Evolutionary conservation across 371 early-diverging fungal species (phyloP), one percentile per base, ranked within the genome.

Genomic region (Coemansia linderi): DNA sequence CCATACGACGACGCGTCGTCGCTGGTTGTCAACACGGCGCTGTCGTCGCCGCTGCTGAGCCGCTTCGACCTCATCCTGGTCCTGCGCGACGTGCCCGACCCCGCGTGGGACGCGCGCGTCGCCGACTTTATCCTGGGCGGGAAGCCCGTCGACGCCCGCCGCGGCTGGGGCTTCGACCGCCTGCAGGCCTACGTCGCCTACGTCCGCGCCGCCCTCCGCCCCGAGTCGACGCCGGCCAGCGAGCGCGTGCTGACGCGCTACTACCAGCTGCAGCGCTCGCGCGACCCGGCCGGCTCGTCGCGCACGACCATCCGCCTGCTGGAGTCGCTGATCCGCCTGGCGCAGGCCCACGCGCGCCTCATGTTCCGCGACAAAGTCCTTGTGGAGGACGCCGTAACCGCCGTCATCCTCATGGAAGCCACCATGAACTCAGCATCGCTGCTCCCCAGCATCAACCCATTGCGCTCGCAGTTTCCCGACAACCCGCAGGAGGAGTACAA

Each of bases 311-410:
- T 93, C 44, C 87, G 96, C 29, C 83, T 94, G 46, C 81, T 95
- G 43, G 96, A 95, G 76, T 89, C 89, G 48, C 70, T 95, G 61
- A 90, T 95, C 22, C 83, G 96, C 19, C 79, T 95, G 50, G 83
- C 91, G 8, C 94, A 95, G 73, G 94, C 96, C 0, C 94, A 93
- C 82, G 95, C 91, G 10, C 72, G 85, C 19, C 79, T 91, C 13
- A 87, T 89, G 89, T 83, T 83, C 24, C 81, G 84, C 22, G 60
- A 85, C 41, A 65, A 63, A 12, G 91, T 89, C 44, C 78, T 75
- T 0, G 81, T 87, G 3, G 75, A 80, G 57, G 91, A 91, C 78
- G 90, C 91, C 0, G 85, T 89, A 12, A 67, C 81, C 8, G 87
- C 88, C 12, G 85, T 91, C 4, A 71, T 82, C 19, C 65, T 92